Conservation (phyloP, 2,329 filamentous ascomycete species). For the Fusarium musae region DNA sequence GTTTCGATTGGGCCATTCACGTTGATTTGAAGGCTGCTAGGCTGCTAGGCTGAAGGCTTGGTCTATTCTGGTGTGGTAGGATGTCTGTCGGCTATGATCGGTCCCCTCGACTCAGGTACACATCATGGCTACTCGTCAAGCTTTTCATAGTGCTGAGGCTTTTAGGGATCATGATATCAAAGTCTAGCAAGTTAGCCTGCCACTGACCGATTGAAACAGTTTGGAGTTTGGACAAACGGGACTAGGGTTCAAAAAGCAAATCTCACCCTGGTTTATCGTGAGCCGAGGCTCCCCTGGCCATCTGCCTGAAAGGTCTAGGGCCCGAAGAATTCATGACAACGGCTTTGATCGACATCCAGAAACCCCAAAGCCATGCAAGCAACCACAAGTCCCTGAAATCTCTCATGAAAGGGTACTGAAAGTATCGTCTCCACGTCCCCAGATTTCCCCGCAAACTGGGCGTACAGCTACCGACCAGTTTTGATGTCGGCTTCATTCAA, state of each 20-base stretch:
- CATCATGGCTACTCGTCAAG: slow-evolving; percentile 10
- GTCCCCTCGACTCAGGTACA: slow-evolving; percentile 13
- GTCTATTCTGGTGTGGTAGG: slow-evolving; percentile 4
- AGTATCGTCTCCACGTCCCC: slow-evolving; percentile 36
- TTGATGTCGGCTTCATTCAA: slow-evolving; percentile 18
- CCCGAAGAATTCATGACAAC: slow-evolving; percentile 19
- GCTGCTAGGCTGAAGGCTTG: slow-evolving; percentile 2
- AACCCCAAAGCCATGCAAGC: slow-evolving; percentile 6
- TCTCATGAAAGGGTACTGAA: slow-evolving; percentile 11
- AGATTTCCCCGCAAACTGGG: slow-evolving; percentile 45
- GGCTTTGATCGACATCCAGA: slow-evolving; percentile 18
- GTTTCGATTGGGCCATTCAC: slow-evolving; percentile 17
- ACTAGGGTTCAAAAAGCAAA: slow-evolving; percentile 25
- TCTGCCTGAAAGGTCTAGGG: slow-evolving; percentile 5
- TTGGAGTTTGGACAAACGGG: slow-evolving; percentile 2
- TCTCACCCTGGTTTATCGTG: slow-evolving; percentile 14
- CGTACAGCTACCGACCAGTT: slow-evolving; percentile 16
- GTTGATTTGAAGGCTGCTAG: slow-evolving; percentile 11
- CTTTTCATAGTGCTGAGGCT: background rate
- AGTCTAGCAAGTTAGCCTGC: background rate
- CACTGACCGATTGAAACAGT: background rate
- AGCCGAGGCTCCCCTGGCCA: slow-evolving; percentile 22
- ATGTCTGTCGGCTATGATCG: slow-evolving; percentile 30
- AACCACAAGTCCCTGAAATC: slow-evolving; percentile 11
- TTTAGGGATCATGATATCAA: slow-evolving; percentile 1